Evolutionary conservation across 495 filamentous ascomycete genomes (phyloP).

Genomic region (Xylaria acuta): DNA sequence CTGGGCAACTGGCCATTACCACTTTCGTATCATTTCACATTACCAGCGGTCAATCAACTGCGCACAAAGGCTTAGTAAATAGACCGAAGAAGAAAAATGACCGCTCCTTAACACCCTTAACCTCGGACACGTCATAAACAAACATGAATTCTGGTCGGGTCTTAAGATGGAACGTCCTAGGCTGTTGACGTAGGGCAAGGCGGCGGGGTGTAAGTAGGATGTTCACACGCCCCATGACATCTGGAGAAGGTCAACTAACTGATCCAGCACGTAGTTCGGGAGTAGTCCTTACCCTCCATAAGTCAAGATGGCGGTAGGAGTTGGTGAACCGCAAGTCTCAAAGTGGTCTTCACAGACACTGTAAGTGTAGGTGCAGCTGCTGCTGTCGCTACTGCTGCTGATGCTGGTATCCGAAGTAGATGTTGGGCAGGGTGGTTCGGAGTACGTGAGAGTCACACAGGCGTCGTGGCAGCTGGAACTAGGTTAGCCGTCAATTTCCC

Average conservation of each 20-base stretch:
- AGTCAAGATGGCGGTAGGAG: conserved; percentile 17
- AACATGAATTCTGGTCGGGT: neutral
- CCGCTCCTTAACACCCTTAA: neutral
- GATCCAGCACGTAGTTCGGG: conserved; percentile 13
- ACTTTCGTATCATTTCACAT: neutral
- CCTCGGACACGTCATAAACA: neutral
- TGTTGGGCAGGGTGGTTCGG: conserved; percentile 21
- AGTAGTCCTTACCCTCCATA: conserved; percentile 22
- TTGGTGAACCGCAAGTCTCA: conserved; percentile 21
- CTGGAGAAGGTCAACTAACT: conserved; percentile 21
- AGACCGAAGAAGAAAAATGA: neutral
- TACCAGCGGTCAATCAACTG: neutral
- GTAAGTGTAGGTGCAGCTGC: conserved; percentile 17
- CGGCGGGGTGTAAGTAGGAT: conserved; percentile 34
- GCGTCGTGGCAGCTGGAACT: conserved; percentile 25
- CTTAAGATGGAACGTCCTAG: neutral
- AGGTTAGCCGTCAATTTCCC: neutral
- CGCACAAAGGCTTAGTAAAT: neutral
- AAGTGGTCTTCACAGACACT: conserved; percentile 24
- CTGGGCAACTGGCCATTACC: neutral
- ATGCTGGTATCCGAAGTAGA: conserved; percentile 2
- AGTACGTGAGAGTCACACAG: conserved; percentile 26
- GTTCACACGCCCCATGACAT: conserved; percentile 36
- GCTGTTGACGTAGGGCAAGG: conserved; percentile 29
- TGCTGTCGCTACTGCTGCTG: neutral